A percentile compares a stretch with the other conserved stretches of the same genome.
Evolutionary conservation across 805 yeast species (phyloP).

Genomic region (Suhomyces emberorum): DNA sequence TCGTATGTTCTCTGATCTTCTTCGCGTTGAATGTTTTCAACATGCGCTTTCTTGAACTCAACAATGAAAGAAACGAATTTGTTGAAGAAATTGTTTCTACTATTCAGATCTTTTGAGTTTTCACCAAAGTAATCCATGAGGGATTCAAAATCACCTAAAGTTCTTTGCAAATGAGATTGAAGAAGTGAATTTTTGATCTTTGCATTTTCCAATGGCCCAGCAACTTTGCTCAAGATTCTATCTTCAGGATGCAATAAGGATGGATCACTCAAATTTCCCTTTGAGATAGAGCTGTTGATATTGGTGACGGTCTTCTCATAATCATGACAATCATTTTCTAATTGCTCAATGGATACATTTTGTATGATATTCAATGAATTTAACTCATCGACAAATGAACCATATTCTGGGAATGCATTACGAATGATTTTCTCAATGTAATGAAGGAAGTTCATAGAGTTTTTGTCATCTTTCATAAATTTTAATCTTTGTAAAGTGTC

Average conservation of each 20-base stretch:
- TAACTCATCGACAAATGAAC: slow-evolving; percentile 71
- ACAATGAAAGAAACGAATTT: slow-evolving; percentile 76
- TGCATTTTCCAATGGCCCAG: slow-evolving; percentile 72
- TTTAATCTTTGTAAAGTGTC: slow-evolving; percentile 86
- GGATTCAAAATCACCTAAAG: slow-evolving; percentile 62
- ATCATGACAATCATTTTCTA: slow-evolving; percentile 67
- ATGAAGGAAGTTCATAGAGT: slow-evolving; percentile 85
- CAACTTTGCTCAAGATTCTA: slow-evolving; percentile 55
- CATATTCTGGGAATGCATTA: slow-evolving; percentile 74
- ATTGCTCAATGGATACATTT: slow-evolving; percentile 78
- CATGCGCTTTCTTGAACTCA: slow-evolving; percentile 76
- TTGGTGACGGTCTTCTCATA: slow-evolving; percentile 61
- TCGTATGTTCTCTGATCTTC: slow-evolving; percentile 61
- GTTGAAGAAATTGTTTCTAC: slow-evolving; percentile 67
- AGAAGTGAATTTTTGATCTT: slow-evolving; percentile 63
- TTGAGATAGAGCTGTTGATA: slow-evolving; percentile 67
- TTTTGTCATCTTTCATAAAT: slow-evolving; percentile 85
- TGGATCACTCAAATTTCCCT: slow-evolving; percentile 84
- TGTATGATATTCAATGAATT: slow-evolving; percentile 56
- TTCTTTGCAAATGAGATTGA: slow-evolving; percentile 57
- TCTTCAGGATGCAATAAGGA: slow-evolving; percentile 81
- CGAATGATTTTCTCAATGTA: slow-evolving; percentile 90
- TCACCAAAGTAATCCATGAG: slow-evolving; percentile 91
- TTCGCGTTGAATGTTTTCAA: slow-evolving; percentile 76
- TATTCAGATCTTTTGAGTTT: slow-evolving; percentile 64